A percentile compares a stretch with the other conserved stretches of the same genome.
Evolutionary conservation across 106 monocot genomes (phyloP).

Genomic region (Acorus gramineus): DNA sequence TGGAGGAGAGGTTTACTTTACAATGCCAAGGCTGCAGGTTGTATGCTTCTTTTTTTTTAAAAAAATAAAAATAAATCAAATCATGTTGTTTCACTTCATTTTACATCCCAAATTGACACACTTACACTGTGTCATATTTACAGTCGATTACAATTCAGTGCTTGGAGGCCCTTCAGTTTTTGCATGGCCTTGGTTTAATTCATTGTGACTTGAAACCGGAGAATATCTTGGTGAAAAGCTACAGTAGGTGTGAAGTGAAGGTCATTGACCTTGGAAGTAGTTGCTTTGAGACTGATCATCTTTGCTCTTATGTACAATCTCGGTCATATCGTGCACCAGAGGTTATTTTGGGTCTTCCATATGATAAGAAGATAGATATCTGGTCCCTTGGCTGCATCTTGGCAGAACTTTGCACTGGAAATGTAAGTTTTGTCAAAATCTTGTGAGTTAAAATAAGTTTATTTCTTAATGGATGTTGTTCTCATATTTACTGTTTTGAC

Average conservation of each 20-base stretch:
- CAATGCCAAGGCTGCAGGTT: slow-evolving; percentile 99
- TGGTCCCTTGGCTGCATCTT: slow-evolving; percentile 99
- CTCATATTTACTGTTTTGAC: no score
- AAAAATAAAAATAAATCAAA: background rate
- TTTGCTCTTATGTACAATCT: slow-evolving; percentile 98
- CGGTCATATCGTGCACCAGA: slow-evolving; percentile 98
- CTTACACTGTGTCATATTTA: slow-evolving; percentile 6
- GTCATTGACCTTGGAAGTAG: slow-evolving; percentile 99
- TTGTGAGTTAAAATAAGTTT: background rate
- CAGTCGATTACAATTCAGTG: slow-evolving; percentile 98
- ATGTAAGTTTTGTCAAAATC: slow-evolving; percentile 43
- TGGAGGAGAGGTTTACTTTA: slow-evolving; percentile 99
- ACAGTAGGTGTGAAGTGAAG: slow-evolving; percentile 97
- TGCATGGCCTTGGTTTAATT: slow-evolving; percentile 92
- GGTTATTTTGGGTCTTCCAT: slow-evolving; percentile 86
- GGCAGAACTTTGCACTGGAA: slow-evolving; percentile 96
- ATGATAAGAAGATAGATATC: slow-evolving; percentile 96
- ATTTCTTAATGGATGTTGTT: background rate
- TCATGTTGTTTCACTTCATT: no score
- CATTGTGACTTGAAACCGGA: slow-evolving; percentile 99
- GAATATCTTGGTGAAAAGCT: slow-evolving; percentile 98
- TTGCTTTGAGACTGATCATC: slow-evolving; percentile 98
- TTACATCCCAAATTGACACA: no score
- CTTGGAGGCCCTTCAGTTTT: slow-evolving; percentile 88
- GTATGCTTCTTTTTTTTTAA: background rate